Conservation (phyloP, 2,329 filamentous ascomycete genomes). For the Diaporthe citrichinensis region DNA sequence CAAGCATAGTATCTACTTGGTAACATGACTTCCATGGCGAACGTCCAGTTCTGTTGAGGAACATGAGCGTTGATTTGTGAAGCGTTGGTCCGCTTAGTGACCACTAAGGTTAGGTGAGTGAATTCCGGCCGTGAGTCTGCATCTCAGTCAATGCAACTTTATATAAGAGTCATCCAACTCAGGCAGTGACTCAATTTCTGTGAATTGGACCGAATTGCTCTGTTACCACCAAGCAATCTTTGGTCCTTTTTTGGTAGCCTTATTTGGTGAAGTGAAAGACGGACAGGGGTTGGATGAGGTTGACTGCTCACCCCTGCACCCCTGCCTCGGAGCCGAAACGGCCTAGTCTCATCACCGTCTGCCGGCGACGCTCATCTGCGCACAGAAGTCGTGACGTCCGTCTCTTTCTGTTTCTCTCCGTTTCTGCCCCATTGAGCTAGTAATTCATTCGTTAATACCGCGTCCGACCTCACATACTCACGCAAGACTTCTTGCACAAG, state of each 20-base stretch:
- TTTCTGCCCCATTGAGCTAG: background rate
- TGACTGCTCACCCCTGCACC: background rate
- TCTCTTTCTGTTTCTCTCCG: background rate
- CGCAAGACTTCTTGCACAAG: background rate
- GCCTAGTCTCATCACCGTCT: background rate
- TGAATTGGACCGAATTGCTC: too few species aligned
- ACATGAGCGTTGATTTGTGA: background rate
- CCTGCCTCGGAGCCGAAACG: constrained; percentile 19
- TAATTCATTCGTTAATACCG: background rate
- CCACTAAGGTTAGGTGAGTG: too few species aligned
- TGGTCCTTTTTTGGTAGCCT: background rate
- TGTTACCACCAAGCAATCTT: background rate
- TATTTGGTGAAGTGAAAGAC: background rate
- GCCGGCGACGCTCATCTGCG: constrained; percentile 28
- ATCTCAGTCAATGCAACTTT: too few species aligned
- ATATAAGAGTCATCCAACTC: background rate
- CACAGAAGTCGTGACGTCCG: constrained; percentile 22
- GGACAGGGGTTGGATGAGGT: background rate
- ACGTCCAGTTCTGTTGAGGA: background rate
- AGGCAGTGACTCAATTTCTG: too few species aligned
- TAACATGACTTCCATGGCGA: accelerated
- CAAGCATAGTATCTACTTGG: background rate
- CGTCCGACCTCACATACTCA: background rate
- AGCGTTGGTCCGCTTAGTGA: background rate
- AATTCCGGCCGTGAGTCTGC: too few species aligned